Evolutionary conservation across 371 early-diverging fungal species (phyloP), one percentile per base, ranked within the genome.

Genomic region (Paraphysoderma sedebokerense): DNA sequence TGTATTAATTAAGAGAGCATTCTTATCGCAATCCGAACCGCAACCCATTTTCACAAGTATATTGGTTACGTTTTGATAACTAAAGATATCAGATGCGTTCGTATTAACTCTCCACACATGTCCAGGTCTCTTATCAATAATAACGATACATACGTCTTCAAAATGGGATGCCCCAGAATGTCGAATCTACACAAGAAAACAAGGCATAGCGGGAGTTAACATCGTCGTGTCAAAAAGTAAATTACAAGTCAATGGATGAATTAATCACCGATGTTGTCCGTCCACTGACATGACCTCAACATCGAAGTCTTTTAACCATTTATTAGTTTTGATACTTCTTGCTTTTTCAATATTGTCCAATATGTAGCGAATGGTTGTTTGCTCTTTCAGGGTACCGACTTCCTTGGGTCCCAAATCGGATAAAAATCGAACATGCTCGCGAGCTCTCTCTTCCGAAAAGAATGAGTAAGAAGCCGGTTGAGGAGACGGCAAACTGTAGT

Each of bases 31-130:
- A 24, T 52, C 62, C 19, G 67, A 67, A 5, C 77, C 77, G 49
- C 81, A 81, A 13, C 79, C 74, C 15, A 84, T 57, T 5, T 76
- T 72, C 19, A 77, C 85, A 52, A 80, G 66, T 40, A 84, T 71
- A 51, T 81, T 81, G 38, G 82, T 77, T 46, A 81, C 66, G 52
- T 81, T 79, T 22, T 67, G 66, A 51, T 80, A 83, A 20, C 31
- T 40, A 36, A 22, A 32, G 13, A 34, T 36, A 44, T 59, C 22
- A 15, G 27, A 12, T 19, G 13, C 20, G 52, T 49, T 23, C 31
- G 26, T 12, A n/a, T 17, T 30, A 27, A 11, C 29, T 28, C n/a
- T 29, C 37, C 37, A 0, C 26, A 50, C 27, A 20, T 28, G 29
- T 27, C 19, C 54, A 35, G 26, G 38, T 7, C 19, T 8, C 22